Conservation (phyloP, 176 grass and related monocot genomes). For the Carex scoparia region DNA sequence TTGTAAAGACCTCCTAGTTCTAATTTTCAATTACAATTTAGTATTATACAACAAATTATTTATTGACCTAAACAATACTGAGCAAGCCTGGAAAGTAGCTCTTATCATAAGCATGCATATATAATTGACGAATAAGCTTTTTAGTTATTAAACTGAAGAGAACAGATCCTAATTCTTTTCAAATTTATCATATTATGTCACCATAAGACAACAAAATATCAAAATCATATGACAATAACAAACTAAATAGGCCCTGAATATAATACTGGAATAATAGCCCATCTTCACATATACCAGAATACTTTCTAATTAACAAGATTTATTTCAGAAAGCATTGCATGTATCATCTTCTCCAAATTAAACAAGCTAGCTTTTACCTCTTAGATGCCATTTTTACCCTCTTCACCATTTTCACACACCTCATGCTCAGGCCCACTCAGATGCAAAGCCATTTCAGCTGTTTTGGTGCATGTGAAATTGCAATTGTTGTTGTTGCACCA, state of each 20-base stretch:
- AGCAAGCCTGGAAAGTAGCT: neutral
- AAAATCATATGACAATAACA: neutral
- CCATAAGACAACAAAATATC: neutral
- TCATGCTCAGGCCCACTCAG: slow-evolving; percentile 17
- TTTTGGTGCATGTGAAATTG: neutral
- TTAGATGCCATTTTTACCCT: neutral
- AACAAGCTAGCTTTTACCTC: neutral
- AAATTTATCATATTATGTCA: neutral
- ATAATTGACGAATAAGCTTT: neutral
- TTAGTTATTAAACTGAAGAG: neutral
- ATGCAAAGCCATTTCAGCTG: slow-evolving; percentile 10
- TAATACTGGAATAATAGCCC: neutral
- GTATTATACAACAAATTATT: no score
- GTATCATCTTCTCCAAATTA: neutral
- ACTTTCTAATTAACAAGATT: neutral
- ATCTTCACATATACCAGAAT: neutral
- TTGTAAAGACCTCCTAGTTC: no score
- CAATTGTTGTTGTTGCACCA: slow-evolving; percentile 10
- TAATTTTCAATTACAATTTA: no score
- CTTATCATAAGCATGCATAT: neutral
- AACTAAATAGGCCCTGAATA: neutral
- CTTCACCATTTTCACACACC: neutral
- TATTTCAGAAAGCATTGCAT: neutral
- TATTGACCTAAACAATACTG: no score
- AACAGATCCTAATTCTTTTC: neutral